phyloP scores from a whole-genome alignment of 768 basidiomycete genomes.

The Krasilnikovozyma curviuscula region DNA sequence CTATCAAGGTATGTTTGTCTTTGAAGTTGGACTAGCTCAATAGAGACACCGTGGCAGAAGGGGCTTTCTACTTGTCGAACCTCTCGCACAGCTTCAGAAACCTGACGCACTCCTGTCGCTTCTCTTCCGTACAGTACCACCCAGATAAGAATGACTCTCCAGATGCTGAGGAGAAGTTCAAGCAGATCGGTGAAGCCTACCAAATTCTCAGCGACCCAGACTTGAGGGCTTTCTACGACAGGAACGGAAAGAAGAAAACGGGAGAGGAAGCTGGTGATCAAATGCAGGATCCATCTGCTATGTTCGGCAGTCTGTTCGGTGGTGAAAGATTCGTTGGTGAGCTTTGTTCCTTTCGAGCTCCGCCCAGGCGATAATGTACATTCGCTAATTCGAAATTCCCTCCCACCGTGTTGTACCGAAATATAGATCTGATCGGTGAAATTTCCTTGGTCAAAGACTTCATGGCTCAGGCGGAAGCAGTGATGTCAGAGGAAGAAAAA shows the following conservation, averaged over 20 bases:
- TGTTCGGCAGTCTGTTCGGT: slow-evolving; percentile 91
- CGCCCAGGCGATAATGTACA: no score
- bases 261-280: slow-evolving; percentile 51
- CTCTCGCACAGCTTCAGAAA: background rate
- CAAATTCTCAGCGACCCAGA: slow-evolving; percentile 54
- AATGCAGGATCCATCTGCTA: slow-evolving; percentile 80
- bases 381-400: no score
- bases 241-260: slow-evolving; percentile 79
- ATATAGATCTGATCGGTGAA: slow-evolving; percentile 52
- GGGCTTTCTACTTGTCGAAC: slow-evolving; percentile 2
- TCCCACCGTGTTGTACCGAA: no score
- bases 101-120: slow-evolving; percentile 2
- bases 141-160: slow-evolving; percentile 84
- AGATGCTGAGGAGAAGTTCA: slow-evolving; percentile 92
- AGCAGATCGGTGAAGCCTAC: slow-evolving; percentile 94
- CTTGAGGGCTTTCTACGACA: slow-evolving; percentile 74
- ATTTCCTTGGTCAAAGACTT: slow-evolving; percentile 66
- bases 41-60: background rate
- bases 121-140: slow-evolving; percentile 43
- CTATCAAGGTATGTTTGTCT: slow-evolving; percentile 52
- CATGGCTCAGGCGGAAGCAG: slow-evolving; percentile 10
- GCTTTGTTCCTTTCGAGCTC: slow-evolving; percentile 36
- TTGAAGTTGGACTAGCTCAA: background rate
- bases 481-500: slow-evolving; percentile 59
- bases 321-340: slow-evolving; percentile 81